Evolutionary conservation across 1,139 yeast species (phyloP), one percentile per base, ranked within the genome.

Genomic region (Pichia sp.): DNA sequence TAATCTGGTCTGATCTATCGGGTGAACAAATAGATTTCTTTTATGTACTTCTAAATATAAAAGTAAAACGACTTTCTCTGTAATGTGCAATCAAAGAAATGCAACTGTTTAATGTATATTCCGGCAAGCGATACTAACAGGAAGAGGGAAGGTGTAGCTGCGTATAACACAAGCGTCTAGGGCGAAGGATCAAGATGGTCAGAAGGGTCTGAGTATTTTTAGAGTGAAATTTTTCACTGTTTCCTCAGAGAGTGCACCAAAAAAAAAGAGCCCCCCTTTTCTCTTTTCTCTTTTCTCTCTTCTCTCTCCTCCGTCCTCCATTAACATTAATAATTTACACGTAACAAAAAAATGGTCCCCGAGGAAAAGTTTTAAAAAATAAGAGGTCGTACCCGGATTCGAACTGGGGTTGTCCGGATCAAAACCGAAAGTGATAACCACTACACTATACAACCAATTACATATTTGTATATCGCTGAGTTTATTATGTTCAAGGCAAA

Each of bases 361-460:
- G 16, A 15, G 10, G 9, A 11, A 15, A 37, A 32, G 19, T 22
- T 13, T 1, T 8, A 26, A 24, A 28, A 32, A 29, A 28, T 13
- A 35, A 32, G 14, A 80, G 87, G 87, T 80, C 87, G 78, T 77
- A 78, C 87, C 88, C 88, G 88, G 89, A 80, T 79, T 81, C 89
- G 89, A 82, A 81, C 89, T 83, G 89, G 87, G 87, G 89, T 82
- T 78, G 77, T 72, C 67, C 79, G 88, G 87, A 80, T 72, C 78
- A 73, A 70, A 73, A 72, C 77, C 78, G 76, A 72, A 67, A 68
- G 78, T 73, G 78, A 73, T 73, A 70, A 73, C 78, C 78, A 72
- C 78, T 73, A 73, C 78, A 73, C 78, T 72, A 73, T 72, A 72
- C 67, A 64, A 68, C 72, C 72, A 31, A 11, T 26, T 38, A 13